Evolutionary conservation across 2,329 filamentous ascomycete species (phyloP), one percentile per base, ranked within the genome.

Genomic region (Botrytis cinerea): DNA sequence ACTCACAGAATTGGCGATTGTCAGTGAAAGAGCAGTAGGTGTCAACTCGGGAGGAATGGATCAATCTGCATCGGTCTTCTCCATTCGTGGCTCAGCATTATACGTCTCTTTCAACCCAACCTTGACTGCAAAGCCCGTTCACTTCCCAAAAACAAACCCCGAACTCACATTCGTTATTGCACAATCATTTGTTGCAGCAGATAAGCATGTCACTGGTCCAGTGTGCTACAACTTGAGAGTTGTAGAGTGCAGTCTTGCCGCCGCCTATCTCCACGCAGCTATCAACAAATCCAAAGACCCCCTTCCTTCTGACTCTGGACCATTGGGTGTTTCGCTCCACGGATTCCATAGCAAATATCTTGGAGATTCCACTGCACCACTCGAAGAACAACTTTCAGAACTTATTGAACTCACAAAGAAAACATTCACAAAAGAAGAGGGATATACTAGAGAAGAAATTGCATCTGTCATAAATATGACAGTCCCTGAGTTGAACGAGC

Each of bases 41-140:
- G 96, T 99, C 78, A 98, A 98, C 84, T 97, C 94, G 8, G 96
- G 96, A 82, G 96, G 95, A 73, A 98, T 99, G 96, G 96, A 99
- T 81, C 96, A 99, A 84, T 91, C 94, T 22, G 96, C 96, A 48
- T 98, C 95, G 0, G 95, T 99, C 76, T 96, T 99, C 83, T 95
- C 94, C 0, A 88, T 93, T 79, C 90, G 91, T 77, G 95, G 93
- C 69, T 93, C 92, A 57, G 94, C 96, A 16, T 89, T 98, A 61
- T 95, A 97, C 81, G 95, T 98, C 74, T 93, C 92, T 16, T 99
- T 99, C 84, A 90, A 90, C 76, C 96, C 96, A 4, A 86, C 85
- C 28, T 91, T 99, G 70, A 87, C 88, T 38, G 94, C 92, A 46
- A 88, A 90, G 72, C 92, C 95, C 63, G 90, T 98, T 75, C 88